Percentiles rank a stretch among this genome's conserved stretches.
Conservation (phyloP, 2,329 filamentous ascomycete genomes). For the Paraphaeosphaeria minitans region DNA sequence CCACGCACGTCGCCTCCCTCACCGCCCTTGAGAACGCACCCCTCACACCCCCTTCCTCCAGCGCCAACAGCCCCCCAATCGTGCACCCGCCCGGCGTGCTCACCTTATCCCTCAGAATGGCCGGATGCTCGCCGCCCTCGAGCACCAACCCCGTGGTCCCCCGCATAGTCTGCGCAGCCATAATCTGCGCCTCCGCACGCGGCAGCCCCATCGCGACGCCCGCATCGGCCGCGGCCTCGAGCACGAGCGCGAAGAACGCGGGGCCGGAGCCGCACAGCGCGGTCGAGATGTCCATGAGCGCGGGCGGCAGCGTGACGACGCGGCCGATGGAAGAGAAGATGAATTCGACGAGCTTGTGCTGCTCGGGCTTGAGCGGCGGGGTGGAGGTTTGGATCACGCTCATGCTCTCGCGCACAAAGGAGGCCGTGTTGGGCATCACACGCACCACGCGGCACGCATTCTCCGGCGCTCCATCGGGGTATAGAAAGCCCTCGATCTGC, state of each 20-base stretch:
- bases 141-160: conserved; percentile 73
- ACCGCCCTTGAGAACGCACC: conserved; percentile 71
- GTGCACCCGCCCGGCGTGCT: conserved; percentile 78
- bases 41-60: conserved; percentile 74
- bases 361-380: conserved; percentile 61
- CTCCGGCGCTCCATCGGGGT: conserved; percentile 57
- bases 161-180: conserved; percentile 80
- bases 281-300: conserved; percentile 73
- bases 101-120: conserved; percentile 76
- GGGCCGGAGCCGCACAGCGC: conserved; percentile 76
- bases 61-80: conserved; percentile 72
- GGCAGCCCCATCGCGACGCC: conserved; percentile 80
- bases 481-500: conserved; percentile 70
- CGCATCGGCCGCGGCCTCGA: conserved; percentile 77
- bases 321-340: conserved; percentile 77
- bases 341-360: conserved; percentile 68
- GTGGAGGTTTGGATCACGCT: conserved; percentile 70
- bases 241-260: conserved; percentile 75
- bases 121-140: conserved; percentile 71
- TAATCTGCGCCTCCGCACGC: conserved; percentile 71
- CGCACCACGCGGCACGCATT: conserved; percentile 69
- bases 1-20: conserved; percentile 72
- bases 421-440: conserved; percentile 85
- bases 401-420: conserved; percentile 79
- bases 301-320: conserved; percentile 69